These are phyloP conservation scores for Hyphodiscus sp. DNA, from an alignment of 2,329 filamentous ascomycete genomes.

Conservation along the genomic window DNA sequence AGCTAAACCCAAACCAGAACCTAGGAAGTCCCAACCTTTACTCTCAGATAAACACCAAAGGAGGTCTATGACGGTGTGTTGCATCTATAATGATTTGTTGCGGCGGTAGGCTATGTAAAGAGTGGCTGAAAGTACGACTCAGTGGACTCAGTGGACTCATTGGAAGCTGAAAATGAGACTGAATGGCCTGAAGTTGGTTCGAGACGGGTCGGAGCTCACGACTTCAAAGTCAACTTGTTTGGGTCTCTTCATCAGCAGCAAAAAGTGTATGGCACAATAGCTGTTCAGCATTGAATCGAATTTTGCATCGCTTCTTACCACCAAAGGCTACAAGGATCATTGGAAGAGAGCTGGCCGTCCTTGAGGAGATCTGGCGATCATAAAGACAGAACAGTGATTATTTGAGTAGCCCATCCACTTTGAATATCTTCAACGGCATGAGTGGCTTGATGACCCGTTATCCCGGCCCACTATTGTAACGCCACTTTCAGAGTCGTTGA, in stretches of 20 bases:
- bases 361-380: background rate
- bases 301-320: background rate
- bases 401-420: background rate
- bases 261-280: background rate
- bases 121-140: background rate
- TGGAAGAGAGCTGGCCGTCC: background rate
- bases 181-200: background rate
- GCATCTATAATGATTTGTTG: too few relatives aligned
- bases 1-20: too few relatives aligned
- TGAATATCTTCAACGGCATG: background rate
- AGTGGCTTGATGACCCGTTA: too few relatives aligned
- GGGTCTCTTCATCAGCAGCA: background rate
- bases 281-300: background rate
- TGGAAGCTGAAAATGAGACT: too few relatives aligned
- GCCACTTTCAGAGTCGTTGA: too few relatives aligned
- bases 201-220: background rate
- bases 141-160: background rate
- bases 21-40: too few relatives aligned
- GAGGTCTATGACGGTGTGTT: conserved; percentile 2
- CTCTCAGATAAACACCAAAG: too few relatives aligned
- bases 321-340: background rate
- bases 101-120: background rate
- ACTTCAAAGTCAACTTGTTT: background rate
- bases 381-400: background rate
- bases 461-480: too few relatives aligned